Evolutionary conservation across 306 rosid genomes (phyloP).

Genomic region (Pyrus pyrifolia): DNA sequence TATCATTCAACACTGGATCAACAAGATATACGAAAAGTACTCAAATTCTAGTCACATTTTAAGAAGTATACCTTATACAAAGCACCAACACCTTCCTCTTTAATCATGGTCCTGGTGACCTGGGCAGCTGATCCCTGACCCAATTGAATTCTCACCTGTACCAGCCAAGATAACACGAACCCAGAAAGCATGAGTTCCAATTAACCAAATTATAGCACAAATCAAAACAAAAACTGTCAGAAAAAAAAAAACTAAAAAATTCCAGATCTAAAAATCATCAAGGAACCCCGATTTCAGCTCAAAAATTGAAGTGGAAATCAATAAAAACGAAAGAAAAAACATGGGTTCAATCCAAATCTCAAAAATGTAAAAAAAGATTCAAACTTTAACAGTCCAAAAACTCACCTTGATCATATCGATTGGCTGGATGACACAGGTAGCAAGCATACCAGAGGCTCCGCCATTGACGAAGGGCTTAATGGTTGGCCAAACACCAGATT

Average conservation of each 20-base stretch:
- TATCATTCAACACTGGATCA: background rate
- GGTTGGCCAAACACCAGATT: slow-evolving; percentile 63
- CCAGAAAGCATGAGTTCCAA: background rate
- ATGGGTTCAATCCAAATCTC: slow-evolving; percentile 1
- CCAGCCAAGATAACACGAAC: slow-evolving; percentile 4
- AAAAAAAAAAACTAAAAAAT: background rate
- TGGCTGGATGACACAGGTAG: slow-evolving; percentile 95
- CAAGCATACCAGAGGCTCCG: slow-evolving; percentile 95
- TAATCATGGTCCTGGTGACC: slow-evolving; percentile 69
- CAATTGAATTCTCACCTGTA: slow-evolving; percentile 93
- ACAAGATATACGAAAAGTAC: background rate
- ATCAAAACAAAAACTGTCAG: background rate
- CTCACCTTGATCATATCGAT: slow-evolving; percentile 94
- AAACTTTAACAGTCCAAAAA: background rate
- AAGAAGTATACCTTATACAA: slow-evolving; percentile 64
- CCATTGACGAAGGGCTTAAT: slow-evolving; percentile 94
- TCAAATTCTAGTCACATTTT: background rate
- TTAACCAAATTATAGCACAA: background rate
- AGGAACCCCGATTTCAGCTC: background rate
- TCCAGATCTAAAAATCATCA: slow-evolving; percentile 46
- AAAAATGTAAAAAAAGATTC: background rate
- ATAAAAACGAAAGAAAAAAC: background rate
- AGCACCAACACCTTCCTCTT: slow-evolving; percentile 80
- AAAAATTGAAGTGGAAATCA: background rate
- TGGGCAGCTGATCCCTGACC: slow-evolving; percentile 90